Base-by-base conservation (phyloP, 805 yeast genomes). In the Candida easanensis region DNA sequence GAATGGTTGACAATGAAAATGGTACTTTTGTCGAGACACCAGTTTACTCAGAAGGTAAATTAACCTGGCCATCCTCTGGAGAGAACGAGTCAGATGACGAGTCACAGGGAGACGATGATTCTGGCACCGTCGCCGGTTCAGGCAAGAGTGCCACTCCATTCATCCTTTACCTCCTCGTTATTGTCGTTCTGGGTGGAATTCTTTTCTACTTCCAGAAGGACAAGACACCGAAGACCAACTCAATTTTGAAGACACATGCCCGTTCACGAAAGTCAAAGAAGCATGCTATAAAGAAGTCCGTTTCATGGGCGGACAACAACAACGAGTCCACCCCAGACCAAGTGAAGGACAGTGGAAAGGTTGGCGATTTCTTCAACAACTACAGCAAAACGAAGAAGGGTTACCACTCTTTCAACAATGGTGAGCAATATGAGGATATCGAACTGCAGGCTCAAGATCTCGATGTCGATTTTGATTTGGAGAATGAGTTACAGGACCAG, bases 301-400 rank as follows among this genome's bases (percentile, higher is more conserved):
- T 66, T 3, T 62, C 69, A 4, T 63, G 70, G 68, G 69, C 69
- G 2, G 69, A 65, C 46, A 65, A 61, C 32, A 43, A 59, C 27
- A 35, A 16, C 22, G 63, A 56, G 41, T 50, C 49, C 10, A 52
- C 51, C 1, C 23, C 47, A 15, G 44, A 19, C 14, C 49, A 42
- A n/a, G 34, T 27, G 5, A 23, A 42, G 3, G 20, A 33, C 11
- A 37, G 38, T 5, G 42, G 38, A 3, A 42, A 45, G 20, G 39
- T 50, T 33, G 58, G 54, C 5, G 46, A 52, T 8, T 52, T 52
- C 39, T 41, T 56, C 39, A 54, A 56, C 42, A 50, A 48, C 38
- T 50, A 42, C 44, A 36, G 37, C 20, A 26, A 41, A 1, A 35
- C 31, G 2, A 52, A 50, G 28, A 51, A 54, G 34, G 47, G 50